Evolutionary conservation across 805 yeast genomes (phyloP).

Genomic region (Hanseniaspora singularis): DNA sequence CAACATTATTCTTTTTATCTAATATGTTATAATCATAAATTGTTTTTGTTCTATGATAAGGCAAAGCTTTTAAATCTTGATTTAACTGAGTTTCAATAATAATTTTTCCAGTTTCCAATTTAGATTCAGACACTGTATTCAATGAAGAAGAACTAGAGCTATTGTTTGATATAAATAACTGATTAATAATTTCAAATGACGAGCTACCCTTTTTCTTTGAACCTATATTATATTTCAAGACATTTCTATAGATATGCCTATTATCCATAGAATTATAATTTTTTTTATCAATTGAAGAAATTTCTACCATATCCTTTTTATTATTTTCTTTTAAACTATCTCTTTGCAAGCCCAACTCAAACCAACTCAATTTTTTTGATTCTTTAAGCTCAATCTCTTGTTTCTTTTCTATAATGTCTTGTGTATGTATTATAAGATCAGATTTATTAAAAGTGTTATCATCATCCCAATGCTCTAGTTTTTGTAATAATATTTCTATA

Average conservation of each 20-base stretch:
- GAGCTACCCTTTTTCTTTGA: neutral
- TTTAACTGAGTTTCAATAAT: neutral
- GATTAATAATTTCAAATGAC: constrained; percentile 5
- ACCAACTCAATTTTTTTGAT: neutral
- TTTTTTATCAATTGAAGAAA: neutral
- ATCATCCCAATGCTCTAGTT: constrained; percentile 6
- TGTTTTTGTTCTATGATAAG: constrained; percentile 3
- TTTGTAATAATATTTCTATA: neutral
- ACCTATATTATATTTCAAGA: neutral
- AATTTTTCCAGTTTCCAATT: neutral
- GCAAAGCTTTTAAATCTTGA: constrained; percentile 1
- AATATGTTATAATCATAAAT: constrained; percentile 1
- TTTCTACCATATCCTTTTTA: neutral
- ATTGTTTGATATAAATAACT: neutral
- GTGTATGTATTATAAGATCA: constrained; percentile 2
- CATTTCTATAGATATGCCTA: neutral
- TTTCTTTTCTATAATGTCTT: constrained; percentile 10
- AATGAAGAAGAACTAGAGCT: neutral
- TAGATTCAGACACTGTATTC: no score
- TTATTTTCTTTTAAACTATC: neutral
- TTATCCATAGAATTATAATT: neutral
- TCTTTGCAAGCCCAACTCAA: constrained; percentile 1
- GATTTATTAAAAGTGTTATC: constrained; percentile 1
- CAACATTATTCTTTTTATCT: neutral
- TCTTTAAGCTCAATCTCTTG: constrained; percentile 2